Conservation (phyloP, 345 rosid genomes). For the Boechera divaricarpa region DNA sequence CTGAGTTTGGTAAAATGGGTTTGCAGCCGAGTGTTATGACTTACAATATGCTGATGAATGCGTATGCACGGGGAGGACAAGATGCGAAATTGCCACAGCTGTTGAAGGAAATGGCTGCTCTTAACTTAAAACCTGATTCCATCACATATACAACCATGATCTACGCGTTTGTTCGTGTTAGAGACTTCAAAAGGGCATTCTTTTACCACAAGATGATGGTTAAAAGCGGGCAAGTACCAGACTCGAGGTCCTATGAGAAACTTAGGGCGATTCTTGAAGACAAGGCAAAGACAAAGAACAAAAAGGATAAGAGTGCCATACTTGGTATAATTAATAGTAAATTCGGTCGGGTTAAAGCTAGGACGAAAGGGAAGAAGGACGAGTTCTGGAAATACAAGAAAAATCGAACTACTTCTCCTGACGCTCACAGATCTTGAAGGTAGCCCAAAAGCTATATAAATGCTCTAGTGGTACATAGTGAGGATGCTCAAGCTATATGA, state of each 20-base stretch:
- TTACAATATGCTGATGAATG: slow-evolving; percentile 94
- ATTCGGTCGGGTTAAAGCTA: slow-evolving; percentile 64
- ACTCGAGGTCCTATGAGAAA: slow-evolving; percentile 74
- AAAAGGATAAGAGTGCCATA: slow-evolving; percentile 73
- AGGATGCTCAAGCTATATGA: background rate
- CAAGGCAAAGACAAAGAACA: slow-evolving; percentile 73
- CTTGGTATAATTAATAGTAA: slow-evolving; percentile 81
- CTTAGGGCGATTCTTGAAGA: slow-evolving; percentile 76
- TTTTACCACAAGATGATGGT: slow-evolving; percentile 92
- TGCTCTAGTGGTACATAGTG: slow-evolving; percentile 25
- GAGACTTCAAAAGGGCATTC: slow-evolving; percentile 91
- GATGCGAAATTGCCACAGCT: slow-evolving; percentile 79
- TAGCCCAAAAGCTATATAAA: slow-evolving; percentile 5
- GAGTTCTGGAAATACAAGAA: slow-evolving; percentile 88
- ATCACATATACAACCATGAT: slow-evolving; percentile 87
- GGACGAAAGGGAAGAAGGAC: slow-evolving; percentile 77
- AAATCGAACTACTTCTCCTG: slow-evolving; percentile 44
- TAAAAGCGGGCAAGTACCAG: slow-evolving; percentile 76
- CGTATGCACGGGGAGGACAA: slow-evolving; percentile 86
- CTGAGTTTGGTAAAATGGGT: slow-evolving; percentile 77
- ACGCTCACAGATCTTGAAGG: slow-evolving; percentile 25
- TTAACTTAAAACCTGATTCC: slow-evolving; percentile 77
- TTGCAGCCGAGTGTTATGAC: slow-evolving; percentile 84
- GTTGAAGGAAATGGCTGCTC: slow-evolving; percentile 76
- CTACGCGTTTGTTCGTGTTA: slow-evolving; percentile 79